A percentile compares a stretch with the other conserved stretches of the same genome.
Conservation (phyloP, 2,329 filamentous ascomycete species). For the Camillea tinctor region DNA sequence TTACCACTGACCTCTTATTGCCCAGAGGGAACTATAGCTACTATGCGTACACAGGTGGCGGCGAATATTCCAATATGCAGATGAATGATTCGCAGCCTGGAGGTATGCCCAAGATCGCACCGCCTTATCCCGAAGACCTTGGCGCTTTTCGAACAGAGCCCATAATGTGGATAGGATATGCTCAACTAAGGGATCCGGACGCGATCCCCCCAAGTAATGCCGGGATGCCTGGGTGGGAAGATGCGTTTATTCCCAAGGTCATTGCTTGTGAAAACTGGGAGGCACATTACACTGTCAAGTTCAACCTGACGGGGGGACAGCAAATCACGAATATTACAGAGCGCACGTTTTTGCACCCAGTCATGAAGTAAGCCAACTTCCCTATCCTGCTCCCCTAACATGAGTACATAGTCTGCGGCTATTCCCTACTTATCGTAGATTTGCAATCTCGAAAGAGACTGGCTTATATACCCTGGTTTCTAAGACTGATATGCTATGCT, state of each 20-base stretch:
- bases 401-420: not conserved
- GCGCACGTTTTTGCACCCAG: conserved; percentile 26
- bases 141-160: conserved; percentile 40
- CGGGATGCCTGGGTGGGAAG: conserved; percentile 28
- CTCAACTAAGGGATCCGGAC: conserved; percentile 21
- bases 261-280: conserved; percentile 40
- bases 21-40: conserved; percentile 36
- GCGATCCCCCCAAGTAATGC: conserved; percentile 20
- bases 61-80: conserved; percentile 35
- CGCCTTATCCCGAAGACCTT: conserved; percentile 32
- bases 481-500: too few species aligned
- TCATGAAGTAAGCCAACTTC: conserved; percentile 29
- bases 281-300: conserved; percentile 34
- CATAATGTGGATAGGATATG: conserved; percentile 39
- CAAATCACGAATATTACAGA: conserved; percentile 29
- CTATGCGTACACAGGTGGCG: conserved; percentile 30
- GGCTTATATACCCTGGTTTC: too few species aligned
- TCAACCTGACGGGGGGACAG: conserved; percentile 32
- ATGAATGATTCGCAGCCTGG: conserved; percentile 28
- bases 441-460: not conserved
- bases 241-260: conserved; percentile 35
- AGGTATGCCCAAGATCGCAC: conserved; percentile 30
- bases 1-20: conserved; percentile 32
- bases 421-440: too few species aligned
- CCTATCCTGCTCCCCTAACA: not conserved